Evolutionary conservation across 306 rosid species (phyloP).

Genomic region (Pueraria montana): DNA sequence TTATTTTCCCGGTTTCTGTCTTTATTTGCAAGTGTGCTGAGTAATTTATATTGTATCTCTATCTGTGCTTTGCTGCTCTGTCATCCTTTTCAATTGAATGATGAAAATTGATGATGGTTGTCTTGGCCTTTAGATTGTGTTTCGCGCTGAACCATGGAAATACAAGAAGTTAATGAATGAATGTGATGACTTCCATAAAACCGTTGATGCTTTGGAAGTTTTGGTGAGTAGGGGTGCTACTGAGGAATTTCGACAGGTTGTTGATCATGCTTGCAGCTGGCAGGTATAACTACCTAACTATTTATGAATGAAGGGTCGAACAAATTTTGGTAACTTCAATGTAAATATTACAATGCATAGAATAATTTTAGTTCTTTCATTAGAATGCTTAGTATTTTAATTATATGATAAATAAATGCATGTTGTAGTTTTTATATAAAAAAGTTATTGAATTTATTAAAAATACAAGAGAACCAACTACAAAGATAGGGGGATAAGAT

Average conservation of each 20-base stretch:
- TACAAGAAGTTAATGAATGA: constrained; percentile 73
- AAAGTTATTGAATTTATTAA: background rate
- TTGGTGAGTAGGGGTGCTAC: constrained; percentile 55
- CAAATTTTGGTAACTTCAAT: constrained; percentile 32
- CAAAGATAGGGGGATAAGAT: background rate
- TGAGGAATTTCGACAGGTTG: constrained; percentile 56
- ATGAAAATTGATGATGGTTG: constrained; percentile 26
- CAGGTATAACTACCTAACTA: constrained; percentile 61
- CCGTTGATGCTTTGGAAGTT: constrained; percentile 54
- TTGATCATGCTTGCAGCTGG: constrained; percentile 67
- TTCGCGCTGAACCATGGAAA: constrained; percentile 76
- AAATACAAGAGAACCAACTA: background rate
- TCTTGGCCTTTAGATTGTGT: constrained; percentile 67
- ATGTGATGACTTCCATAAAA: constrained; percentile 71
- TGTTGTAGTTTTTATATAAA: background rate
- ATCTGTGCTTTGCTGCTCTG: background rate
- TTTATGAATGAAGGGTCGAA: background rate
- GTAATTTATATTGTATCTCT: background rate
- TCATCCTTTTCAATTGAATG: constrained; percentile 9
- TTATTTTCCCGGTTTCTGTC: background rate
- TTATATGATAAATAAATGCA: background rate
- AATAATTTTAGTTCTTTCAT: background rate
- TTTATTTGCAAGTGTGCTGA: background rate
- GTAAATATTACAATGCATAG: too few species aligned
- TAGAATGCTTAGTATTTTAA: constrained; percentile 29